These are phyloP conservation scores for Gossypium gossypioides DNA, from an alignment of 441 rosid genomes.

Conservation along the genomic window DNA sequence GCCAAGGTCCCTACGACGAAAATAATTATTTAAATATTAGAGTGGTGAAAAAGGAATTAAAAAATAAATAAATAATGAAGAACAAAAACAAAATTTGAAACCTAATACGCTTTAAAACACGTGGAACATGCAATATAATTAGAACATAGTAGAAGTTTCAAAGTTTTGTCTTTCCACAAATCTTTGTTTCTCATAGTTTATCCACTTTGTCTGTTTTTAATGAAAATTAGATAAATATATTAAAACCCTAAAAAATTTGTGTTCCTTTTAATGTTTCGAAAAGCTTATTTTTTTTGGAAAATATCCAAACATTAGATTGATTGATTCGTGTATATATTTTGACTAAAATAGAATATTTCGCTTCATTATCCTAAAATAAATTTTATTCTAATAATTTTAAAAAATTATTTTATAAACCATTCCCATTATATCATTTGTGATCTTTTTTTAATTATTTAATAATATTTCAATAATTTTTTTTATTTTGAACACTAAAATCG, in stretches of 20 bases:
- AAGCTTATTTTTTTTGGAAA: not conserved
- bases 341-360: not conserved
- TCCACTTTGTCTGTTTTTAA: not conserved
- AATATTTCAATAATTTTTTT: too few relatives aligned
- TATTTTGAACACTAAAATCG: accelerated
- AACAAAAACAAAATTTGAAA: not conserved
- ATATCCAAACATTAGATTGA: not conserved
- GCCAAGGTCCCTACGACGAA: too few relatives aligned
- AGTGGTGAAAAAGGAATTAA: too few relatives aligned
- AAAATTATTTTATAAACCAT: not conserved
- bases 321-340: not conserved
- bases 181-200: not conserved
- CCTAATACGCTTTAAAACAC: not conserved
- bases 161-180: not conserved
- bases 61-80: too few relatives aligned
- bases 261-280: not conserved
- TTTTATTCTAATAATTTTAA: not conserved
- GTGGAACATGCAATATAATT: not conserved
- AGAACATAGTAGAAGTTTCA: not conserved
- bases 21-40: too few relatives aligned
- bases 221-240: not conserved
- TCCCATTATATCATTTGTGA: accelerated
- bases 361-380: not conserved
- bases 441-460: too few relatives aligned
- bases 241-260: not conserved